Evolutionary conservation across 805 yeast species (phyloP).

Genomic region (Yarrowia porcina): DNA sequence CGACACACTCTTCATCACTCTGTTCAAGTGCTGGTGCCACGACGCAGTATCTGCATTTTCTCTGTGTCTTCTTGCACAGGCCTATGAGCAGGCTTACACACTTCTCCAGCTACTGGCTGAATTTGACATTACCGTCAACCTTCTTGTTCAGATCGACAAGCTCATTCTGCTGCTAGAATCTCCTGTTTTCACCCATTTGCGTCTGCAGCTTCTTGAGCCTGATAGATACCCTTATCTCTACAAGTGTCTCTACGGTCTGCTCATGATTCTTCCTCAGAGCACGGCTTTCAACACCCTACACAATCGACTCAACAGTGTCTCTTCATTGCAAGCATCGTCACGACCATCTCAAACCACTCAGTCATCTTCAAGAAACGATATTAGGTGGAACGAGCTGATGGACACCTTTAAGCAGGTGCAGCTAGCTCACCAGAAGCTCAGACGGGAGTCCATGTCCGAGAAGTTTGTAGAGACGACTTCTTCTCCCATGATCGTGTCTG

Average conservation of each 20-base stretch:
- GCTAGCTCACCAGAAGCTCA: constrained; percentile 19
- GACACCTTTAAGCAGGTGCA: constrained; percentile 52
- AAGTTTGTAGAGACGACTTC: constrained; percentile 14
- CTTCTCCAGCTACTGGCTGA: constrained; percentile 78
- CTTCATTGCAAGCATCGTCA: constrained; percentile 37
- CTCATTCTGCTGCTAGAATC: constrained; percentile 87
- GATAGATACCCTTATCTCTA: constrained; percentile 73
- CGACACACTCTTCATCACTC: constrained; percentile 54
- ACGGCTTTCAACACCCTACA: constrained; percentile 80
- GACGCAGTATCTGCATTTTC: constrained; percentile 87
- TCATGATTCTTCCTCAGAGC: constrained; percentile 93
- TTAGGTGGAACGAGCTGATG: constrained; percentile 45
- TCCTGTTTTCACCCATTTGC: constrained; percentile 82
- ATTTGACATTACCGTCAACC: constrained; percentile 72
- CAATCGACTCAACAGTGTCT: constrained; percentile 64
- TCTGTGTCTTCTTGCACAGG: constrained; percentile 78
- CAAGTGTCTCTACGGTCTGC: constrained; percentile 84
- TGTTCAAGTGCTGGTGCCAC: constrained; percentile 89
- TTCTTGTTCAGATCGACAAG: constrained; percentile 82
- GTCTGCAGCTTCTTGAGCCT: constrained; percentile 87
- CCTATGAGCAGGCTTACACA: constrained; percentile 82
- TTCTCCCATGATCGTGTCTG: background rate
- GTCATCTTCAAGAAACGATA: constrained; percentile 32
- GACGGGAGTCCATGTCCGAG: constrained; percentile 16
- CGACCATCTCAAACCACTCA: constrained; percentile 27